phyloP scores from a whole-genome alignment of 768 basidiomycete species.

The Psilocybe subaeruginosa region DNA sequence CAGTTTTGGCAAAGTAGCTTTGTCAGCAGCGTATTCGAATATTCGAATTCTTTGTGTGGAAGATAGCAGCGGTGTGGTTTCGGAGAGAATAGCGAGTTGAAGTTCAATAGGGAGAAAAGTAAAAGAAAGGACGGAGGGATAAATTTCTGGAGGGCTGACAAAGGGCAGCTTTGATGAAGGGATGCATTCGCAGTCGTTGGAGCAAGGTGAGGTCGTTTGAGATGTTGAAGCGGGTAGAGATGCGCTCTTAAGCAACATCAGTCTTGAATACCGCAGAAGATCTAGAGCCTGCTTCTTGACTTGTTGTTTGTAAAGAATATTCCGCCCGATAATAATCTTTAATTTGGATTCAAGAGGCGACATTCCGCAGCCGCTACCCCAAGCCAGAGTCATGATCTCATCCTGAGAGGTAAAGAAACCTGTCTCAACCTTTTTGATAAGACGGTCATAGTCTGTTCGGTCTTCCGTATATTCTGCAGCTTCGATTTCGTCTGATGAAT shows the following conservation, averaged over 20 bases:
- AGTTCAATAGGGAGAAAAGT: constrained; percentile 21
- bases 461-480: constrained; percentile 5
- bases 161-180: not conserved
- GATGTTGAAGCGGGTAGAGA: not conserved
- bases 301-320: constrained; percentile 14
- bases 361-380: constrained; percentile 12
- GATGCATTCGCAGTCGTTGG: constrained; percentile 10
- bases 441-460: not conserved
- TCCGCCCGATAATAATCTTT: constrained; percentile 14
- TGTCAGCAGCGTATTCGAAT: constrained; percentile 19
- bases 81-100: constrained; percentile 19
- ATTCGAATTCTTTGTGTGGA: constrained; percentile 17
- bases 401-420: not conserved
- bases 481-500: not conserved
- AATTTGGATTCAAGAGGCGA: constrained; percentile 3
- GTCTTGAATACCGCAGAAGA: constrained; percentile 18
- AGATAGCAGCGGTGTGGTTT: constrained; percentile 18
- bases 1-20: constrained; percentile 17
- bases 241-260: constrained; percentile 11
- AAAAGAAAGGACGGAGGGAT: constrained; percentile 2
- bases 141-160: not conserved
- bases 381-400: not conserved
- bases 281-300: constrained; percentile 14
- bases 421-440: not conserved
- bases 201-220: not conserved